phyloP scores from a whole-genome alignment of 805 yeast species.

The Wickerhamiella parazyma region DNA sequence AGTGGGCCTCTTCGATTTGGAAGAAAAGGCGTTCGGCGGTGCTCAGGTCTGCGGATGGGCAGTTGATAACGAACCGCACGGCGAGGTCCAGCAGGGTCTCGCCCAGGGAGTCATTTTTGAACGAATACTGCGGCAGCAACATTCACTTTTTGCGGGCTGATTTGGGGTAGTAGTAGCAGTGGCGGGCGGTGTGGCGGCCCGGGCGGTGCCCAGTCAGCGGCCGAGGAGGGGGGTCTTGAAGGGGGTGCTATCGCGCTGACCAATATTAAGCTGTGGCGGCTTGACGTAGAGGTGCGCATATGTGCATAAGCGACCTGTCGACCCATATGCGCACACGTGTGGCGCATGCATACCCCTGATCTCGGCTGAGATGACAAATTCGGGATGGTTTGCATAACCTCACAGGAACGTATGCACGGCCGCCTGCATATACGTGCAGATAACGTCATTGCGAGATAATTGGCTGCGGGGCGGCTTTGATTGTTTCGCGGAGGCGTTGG shows the following conservation, averaged over 20 bases:
- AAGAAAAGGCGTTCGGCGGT: constrained; percentile 71
- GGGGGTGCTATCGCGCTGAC: too few relatives aligned
- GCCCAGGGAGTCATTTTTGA: constrained; percentile 15
- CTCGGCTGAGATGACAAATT: background rate
- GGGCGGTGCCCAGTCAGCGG: background rate
- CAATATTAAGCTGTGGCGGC: background rate
- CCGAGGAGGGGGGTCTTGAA: background rate
- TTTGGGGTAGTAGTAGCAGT: background rate
- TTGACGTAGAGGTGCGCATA: background rate
- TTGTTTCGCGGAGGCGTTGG: too few relatives aligned
- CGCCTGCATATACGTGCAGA: background rate
- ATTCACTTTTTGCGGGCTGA: background rate
- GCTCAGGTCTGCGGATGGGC: constrained; percentile 81
- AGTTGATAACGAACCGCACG: constrained; percentile 80
- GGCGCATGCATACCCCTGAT: background rate
- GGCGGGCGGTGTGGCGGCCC: background rate
- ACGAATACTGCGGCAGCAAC: constrained; percentile 12
- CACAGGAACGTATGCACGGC: background rate
- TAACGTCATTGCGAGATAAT: background rate
- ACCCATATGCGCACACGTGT: background rate
- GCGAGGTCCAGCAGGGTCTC: constrained; percentile 43
- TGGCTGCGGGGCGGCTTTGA: too few relatives aligned
- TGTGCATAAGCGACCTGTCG: background rate
- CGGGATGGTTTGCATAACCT: too few relatives aligned
- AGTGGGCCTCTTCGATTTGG: constrained; percentile 95